These are phyloP conservation scores for Colletotrichum neosansevieriae DNA, from an alignment of 2,329 filamentous ascomycete genomes.

Conservation along the genomic window DNA sequence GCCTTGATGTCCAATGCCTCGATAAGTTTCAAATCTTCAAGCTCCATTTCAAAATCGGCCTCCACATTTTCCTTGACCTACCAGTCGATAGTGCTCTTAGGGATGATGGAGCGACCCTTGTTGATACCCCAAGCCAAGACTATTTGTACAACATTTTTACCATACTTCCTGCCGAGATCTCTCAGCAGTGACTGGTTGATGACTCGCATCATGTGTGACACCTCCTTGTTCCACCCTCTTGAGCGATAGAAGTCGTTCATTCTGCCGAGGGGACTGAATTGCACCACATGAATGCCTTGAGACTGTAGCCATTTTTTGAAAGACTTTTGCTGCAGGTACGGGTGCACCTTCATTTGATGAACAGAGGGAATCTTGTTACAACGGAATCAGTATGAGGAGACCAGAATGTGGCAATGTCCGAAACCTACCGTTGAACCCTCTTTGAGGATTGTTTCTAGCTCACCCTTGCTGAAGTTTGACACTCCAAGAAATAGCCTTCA, in stretches of 20 bases:
- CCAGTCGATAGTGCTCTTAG: constrained; percentile 49
- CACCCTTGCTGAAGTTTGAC: constrained; percentile 67
- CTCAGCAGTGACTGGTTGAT: constrained; percentile 44
- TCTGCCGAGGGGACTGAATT: constrained; percentile 50
- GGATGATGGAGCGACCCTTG: constrained; percentile 49
- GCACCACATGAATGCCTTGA: constrained; percentile 48
- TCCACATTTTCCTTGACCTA: constrained; percentile 8
- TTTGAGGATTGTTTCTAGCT: constrained; percentile 58
- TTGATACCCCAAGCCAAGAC: constrained; percentile 50
- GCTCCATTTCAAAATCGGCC: background rate
- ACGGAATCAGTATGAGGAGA: background rate
- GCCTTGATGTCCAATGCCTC: background rate
- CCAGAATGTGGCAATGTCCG: background rate
- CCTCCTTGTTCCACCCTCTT: constrained; percentile 47
- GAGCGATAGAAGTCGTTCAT: constrained; percentile 48
- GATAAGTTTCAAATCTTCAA: background rate
- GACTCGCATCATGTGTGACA: constrained; percentile 46
- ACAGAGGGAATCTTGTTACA: constrained; percentile 41
- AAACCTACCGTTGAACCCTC: constrained; percentile 47
- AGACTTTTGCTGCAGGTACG: constrained; percentile 59
- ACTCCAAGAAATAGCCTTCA: constrained; percentile 60
- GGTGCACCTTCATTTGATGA: constrained; percentile 73
- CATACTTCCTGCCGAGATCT: constrained; percentile 41
- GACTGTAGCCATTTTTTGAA: constrained; percentile 44
- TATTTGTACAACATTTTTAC: constrained; percentile 48